A percentile compares a stretch with the other conserved stretches of the same genome.
Conservation (phyloP, 2,329 filamentous ascomycete genomes). For the Malbranchea zuffiana region DNA sequence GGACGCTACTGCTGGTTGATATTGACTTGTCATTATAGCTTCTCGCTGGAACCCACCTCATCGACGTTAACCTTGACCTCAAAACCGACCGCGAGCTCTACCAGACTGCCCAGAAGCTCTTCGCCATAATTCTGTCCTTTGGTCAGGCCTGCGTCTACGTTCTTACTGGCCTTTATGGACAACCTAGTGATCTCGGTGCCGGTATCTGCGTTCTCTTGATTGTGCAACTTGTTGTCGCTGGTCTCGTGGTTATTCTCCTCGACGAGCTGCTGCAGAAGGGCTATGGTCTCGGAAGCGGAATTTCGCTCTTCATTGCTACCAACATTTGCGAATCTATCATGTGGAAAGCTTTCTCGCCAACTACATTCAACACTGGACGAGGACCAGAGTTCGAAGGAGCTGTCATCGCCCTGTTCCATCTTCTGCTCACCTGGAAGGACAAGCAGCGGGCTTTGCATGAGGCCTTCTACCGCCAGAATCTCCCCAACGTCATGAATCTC, state of each 20-base stretch:
- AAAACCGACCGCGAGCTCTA: slow-evolving; percentile 99
- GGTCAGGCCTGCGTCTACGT: slow-evolving; percentile 97
- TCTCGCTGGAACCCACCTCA: slow-evolving; percentile 96
- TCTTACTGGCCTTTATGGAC: slow-evolving; percentile 94
- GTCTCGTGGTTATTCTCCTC: slow-evolving; percentile 96
- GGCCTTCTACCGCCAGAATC: slow-evolving; percentile 98
- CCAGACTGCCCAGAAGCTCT: slow-evolving; percentile 98
- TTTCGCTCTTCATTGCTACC: slow-evolving; percentile 98
- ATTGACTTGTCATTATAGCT: slow-evolving; percentile 43
- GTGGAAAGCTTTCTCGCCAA: slow-evolving; percentile 99
- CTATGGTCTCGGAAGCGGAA: slow-evolving; percentile 95
- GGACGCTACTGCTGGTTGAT: not conserved
- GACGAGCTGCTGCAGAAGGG: slow-evolving; percentile 99
- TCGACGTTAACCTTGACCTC: slow-evolving; percentile 99
- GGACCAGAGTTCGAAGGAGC: slow-evolving; percentile 63
- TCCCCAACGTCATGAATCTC: slow-evolving; percentile 99
- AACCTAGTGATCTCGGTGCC: slow-evolving; percentile 89
- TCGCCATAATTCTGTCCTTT: slow-evolving; percentile 94
- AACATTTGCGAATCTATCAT: slow-evolving; percentile 99
- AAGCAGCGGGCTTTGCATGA: slow-evolving; percentile 97
- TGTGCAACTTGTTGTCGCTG: slow-evolving; percentile 93
- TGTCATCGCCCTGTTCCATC: slow-evolving; percentile 17
- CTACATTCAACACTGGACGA: slow-evolving; percentile 97
- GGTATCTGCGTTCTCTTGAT: slow-evolving; percentile 98
- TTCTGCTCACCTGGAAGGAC: slow-evolving; percentile 72